Percentiles rank a stretch among this genome's conserved stretches.
Conservation (phyloP, 495 filamentous ascomycete species). For the Aspergillus leporis region DNA sequence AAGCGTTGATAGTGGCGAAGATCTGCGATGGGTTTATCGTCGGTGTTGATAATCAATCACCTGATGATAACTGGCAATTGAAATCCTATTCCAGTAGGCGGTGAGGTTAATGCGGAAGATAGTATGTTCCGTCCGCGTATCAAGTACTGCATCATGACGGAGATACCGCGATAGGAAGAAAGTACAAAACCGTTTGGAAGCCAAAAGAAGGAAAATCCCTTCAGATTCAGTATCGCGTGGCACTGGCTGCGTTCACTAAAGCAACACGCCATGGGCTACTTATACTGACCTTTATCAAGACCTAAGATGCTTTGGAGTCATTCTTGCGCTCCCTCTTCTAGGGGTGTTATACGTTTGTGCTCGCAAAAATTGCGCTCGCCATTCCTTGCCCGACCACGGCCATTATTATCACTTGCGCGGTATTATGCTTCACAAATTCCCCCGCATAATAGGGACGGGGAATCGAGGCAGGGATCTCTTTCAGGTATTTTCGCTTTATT, state of each 20-base stretch:
- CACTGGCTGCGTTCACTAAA: constrained; percentile 16
- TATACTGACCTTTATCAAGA: neutral
- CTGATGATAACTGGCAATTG: constrained; percentile 16
- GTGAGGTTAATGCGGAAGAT: constrained; percentile 20
- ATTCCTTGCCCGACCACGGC: constrained; percentile 18
- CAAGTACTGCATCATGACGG: constrained; percentile 28
- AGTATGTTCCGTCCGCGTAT: constrained; percentile 18
- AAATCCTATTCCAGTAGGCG: constrained; percentile 22
- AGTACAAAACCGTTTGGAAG: constrained; percentile 6
- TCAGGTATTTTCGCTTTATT: constrained; percentile 31
- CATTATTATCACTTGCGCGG: constrained; percentile 23
- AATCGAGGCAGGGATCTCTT: constrained; percentile 26
- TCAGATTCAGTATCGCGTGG: constrained; percentile 14
- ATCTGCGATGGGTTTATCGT: constrained; percentile 8
- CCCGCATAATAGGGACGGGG: constrained; percentile 28
- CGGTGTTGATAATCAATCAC: constrained; percentile 14
- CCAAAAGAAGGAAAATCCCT: neutral
- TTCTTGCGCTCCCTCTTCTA: constrained; percentile 35
- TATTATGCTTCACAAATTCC: constrained; percentile 26
- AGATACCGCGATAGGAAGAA: constrained; percentile 34
- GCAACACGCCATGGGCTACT: constrained; percentile 27
- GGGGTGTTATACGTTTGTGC: constrained; percentile 35
- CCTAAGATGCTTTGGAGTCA: constrained; percentile 31
- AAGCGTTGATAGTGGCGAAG: constrained; percentile 3
- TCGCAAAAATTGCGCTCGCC: constrained; percentile 28